Base-by-base conservation (phyloP, 2,329 filamentous ascomycete species). In the Mariannaea elegans region DNA sequence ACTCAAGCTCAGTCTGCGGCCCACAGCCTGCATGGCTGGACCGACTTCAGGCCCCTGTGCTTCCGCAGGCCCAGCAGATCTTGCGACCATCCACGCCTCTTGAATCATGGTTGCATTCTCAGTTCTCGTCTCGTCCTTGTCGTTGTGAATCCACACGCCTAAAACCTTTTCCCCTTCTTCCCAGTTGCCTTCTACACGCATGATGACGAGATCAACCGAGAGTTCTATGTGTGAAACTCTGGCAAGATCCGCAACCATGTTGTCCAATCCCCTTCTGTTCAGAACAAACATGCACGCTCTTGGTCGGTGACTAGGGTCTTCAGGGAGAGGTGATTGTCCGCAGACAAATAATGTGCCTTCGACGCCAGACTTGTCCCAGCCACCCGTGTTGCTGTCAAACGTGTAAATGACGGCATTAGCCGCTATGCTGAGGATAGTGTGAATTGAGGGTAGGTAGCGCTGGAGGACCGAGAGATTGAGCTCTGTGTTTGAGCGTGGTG, bases 311-410 rank as follows among this genome's bases (percentile, higher is more conserved):
- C 38, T 68, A 44, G 66, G 62, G 24, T 74, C 76, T 3, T 75
- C 72, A 3, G 73, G 68, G 68, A 80, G 62, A 63, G 77, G 82
- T 66, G 77, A 75, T 72, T 86, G 83, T 64, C 90, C 84, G 80
- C 92, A 96, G 52, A 98, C 86, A 75, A 98, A 99, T 65, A 98
- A 81, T 12, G 92, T 91, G 36, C 95, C 95, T 77, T 97, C 94
- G 10, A 94, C 85, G 56, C 89, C 91, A 44, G 86, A 86, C 80
- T 96, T 97, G 73, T 95, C 91, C 95, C 95, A 98, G 60, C 82
- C 78, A 51, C 85, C 80, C 3, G 87, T 83, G 4, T 82, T 77
- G 45, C 86, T 82, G 62, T 84, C 86, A 79, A 96, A 95, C 46
- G 85, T 86, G 81, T 97, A 98, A 66, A 97, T 85, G 32, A 95